phyloP scores from a whole-genome alignment of 2,329 filamentous ascomycete species.

The Elsinoe necatrix region DNA sequence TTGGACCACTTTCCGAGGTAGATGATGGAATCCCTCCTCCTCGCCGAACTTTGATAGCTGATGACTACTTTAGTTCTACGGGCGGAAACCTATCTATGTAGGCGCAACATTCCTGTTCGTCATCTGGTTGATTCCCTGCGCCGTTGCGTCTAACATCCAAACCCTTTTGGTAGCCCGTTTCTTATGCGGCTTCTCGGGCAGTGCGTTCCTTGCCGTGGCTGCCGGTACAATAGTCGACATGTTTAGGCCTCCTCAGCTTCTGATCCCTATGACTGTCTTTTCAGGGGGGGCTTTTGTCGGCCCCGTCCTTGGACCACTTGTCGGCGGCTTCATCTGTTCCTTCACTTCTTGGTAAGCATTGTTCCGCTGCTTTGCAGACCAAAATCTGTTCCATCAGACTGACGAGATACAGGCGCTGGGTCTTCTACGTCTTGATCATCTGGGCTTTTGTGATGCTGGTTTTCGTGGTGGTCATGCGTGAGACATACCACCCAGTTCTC shows the following conservation, averaged over 20 bases:
- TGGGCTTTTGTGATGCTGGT: conserved; percentile 28
- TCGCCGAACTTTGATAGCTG: too few species aligned
- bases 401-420: conserved; percentile 53
- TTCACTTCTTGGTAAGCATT: too few species aligned
- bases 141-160: conserved; percentile 44
- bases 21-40: too few species aligned
- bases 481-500: conserved; percentile 44
- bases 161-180: conserved; percentile 50
- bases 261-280: conserved; percentile 38
- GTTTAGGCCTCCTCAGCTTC: conserved; percentile 41
- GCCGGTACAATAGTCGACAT: conserved; percentile 42
- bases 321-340: conserved; percentile 38
- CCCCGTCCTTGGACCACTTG: conserved; percentile 41
- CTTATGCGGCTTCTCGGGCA: conserved; percentile 45
- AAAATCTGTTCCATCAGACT: too few species aligned
- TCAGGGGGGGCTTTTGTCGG: conserved; percentile 39
- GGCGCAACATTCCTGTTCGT: conserved; percentile 39
- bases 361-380: too few species aligned
- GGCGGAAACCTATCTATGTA: conserved; percentile 43
- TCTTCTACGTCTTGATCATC: conserved; percentile 48
- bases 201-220: conserved; percentile 43
- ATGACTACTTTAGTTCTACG: too few species aligned
- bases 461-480: conserved; percentile 40
- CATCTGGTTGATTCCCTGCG: conserved; percentile 49
- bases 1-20: conserved; percentile 54